Conservation (phyloP, 1,139 yeast species). For the Debaryomyces sp. region DNA sequence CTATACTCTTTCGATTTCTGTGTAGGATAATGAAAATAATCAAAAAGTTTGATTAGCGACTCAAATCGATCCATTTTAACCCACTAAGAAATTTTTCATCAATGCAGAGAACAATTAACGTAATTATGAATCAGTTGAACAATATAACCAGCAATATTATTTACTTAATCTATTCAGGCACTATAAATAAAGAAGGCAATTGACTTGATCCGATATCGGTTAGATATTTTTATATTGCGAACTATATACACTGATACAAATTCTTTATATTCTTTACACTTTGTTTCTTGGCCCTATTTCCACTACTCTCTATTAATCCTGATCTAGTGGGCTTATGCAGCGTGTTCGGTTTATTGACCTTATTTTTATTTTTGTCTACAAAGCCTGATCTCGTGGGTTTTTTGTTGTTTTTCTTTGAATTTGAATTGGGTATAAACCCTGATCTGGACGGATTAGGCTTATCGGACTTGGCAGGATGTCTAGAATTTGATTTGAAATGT, state of each 20-base stretch:
- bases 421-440: constrained; percentile 8
- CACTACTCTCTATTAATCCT: constrained; percentile 21
- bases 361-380: constrained; percentile 13
- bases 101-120: background rate
- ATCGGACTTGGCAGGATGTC: constrained; percentile 3
- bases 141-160: background rate
- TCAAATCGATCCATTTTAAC: constrained; percentile 1
- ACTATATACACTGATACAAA: constrained; percentile 12
- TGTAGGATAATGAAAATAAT: constrained; percentile 39
- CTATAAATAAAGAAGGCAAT: background rate
- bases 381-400: constrained; percentile 26
- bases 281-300: constrained; percentile 14
- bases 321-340: constrained; percentile 20
- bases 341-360: background rate
- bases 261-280: constrained; percentile 13
- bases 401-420: constrained; percentile 9
- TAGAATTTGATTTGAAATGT: constrained; percentile 6
- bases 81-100: background rate
- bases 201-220: background rate
- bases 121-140: background rate
- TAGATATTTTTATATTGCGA: constrained; percentile 2
- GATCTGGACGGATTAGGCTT: constrained; percentile 13
- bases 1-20: constrained; percentile 33
- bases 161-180: background rate
- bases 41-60: background rate